Base-by-base conservation (phyloP, 805 yeast species). In the Nakazawaea peltata region DNA sequence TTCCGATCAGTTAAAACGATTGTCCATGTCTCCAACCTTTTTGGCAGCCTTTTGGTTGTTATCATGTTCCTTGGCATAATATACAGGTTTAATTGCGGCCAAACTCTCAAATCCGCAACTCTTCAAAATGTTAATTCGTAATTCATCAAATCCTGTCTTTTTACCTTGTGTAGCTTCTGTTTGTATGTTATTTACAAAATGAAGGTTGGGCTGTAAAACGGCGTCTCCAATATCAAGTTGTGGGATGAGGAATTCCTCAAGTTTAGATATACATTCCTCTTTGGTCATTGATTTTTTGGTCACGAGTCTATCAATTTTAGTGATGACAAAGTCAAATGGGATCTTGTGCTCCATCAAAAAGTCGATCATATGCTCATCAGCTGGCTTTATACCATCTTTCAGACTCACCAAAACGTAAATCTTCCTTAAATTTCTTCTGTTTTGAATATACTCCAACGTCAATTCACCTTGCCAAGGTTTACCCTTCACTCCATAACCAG, bases 401-500 rank as follows among this genome's bases (percentile, higher is more conserved):
- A 80, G 73, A 36, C 81, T 78, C 0, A 84, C 50, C 13, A 87
- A 56, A 9, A 87, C 48, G 43, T 71, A 84, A 2, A 77, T 77
- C 32, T 77, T 65, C 21, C 69, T 59, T 16, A 87, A 58, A 22
- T 65, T 70, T 36, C 61, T 54, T 32, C 92, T 59, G 16, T 67
- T 59, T 19, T 59, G 56, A 6, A 88, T 53, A 48, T 85, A 87
- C 24, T 75, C 72, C 47, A 75, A 49, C 1, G 81, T 81, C 19
- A 77, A 65, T 27, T 70, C 59, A 2, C 96, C 97, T 51, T 88
- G 95, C 44, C 63, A 57, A 7, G 48, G 50, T 12, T 67, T 68
- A 13, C 94, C 87, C 41, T 68, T 74, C 26, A 58, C 67, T 2
- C 97, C 97, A 53, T 88, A 88, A 0, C 97, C 97, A 1, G 97